Evolutionary conservation across 305 asterid genomes (phyloP), one percentile per base, ranked within the genome.

Genomic region (Fraxinus latifolia): DNA sequence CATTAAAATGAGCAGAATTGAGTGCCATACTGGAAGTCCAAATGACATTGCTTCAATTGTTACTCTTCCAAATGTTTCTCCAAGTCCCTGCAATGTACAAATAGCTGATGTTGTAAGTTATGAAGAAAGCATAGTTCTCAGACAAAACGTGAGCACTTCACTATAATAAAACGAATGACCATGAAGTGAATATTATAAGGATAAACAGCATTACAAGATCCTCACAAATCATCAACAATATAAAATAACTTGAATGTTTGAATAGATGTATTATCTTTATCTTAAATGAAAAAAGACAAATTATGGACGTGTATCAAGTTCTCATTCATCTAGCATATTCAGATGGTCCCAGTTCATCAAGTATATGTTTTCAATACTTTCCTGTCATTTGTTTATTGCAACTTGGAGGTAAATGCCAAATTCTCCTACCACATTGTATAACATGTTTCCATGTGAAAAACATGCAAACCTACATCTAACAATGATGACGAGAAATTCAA

Each of bases 41-140:
- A 96, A 96, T 85, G 98, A 93, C 99, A 96, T 96, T 77, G 98
- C 98, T 91, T 96, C 99, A 71, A 96, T 91, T 42, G 99, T 96
- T 74, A 96, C 99, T 90, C 99, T 87, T 80, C 99, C 99, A 77
- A 96, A 96, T 19, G 99, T 94, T 92, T 96, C 98, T 50, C 99
- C 99, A 19, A 94, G 88, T 80, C 99, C 99, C 99, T 96, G 95
- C 84, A 88, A 78, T 58, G 34, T 34, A 79, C 33, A 67, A 77
- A 73, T 39, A 12, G 79, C 29, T 3, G 2, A 67, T 27, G 39
- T 76, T 76, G 65, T 6, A 50, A 77, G 15, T 44, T 71, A 15
- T n/a, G 44, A n/a, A 32, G 27, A 71, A 71, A 32, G 44, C 76
- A 71, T 32, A 15, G 47, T 71, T 71, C 47, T 71, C 76, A 15